Conservation (phyloP, 768 basidiomycete genomes). For the Hygrocybe coccinea region DNA sequence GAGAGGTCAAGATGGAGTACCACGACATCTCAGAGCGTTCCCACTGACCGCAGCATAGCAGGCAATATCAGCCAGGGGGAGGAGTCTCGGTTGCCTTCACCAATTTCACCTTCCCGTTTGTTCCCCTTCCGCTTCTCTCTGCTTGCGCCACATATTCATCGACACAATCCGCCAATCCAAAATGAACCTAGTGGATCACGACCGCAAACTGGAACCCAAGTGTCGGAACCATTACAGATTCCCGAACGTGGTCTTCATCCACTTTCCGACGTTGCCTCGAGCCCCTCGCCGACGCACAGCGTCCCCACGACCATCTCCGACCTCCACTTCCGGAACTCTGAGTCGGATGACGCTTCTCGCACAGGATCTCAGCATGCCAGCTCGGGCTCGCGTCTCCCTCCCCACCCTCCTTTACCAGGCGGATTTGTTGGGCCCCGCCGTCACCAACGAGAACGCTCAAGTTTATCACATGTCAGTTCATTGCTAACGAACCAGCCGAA, state of each 20-base stretch:
- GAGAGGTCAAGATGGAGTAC: constrained; percentile 40
- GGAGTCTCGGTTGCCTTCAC: constrained; percentile 6
- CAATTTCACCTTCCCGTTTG: constrained; percentile 13
- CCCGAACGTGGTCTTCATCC: constrained; percentile 8
- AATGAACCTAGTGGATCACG: background rate
- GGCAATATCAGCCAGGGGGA: constrained; percentile 7
- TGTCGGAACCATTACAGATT: constrained; percentile 7
- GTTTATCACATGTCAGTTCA: background rate
- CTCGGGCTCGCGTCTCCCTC: constrained; percentile 34
- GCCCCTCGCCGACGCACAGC: constrained; percentile 50
- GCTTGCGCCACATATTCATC: constrained; percentile 8
- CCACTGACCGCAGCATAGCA: constrained; percentile 20
- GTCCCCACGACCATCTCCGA: constrained; percentile 54
- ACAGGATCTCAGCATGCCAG: constrained; percentile 29
- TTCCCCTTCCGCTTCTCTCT: constrained; percentile 1
- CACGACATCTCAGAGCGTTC: constrained; percentile 24
- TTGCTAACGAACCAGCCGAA: background rate
- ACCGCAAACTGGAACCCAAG: constrained; percentile 11
- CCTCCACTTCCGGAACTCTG: constrained; percentile 45
- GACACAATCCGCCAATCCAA: constrained; percentile 6
- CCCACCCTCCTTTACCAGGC: constrained; percentile 38
- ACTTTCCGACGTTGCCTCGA: constrained; percentile 26
- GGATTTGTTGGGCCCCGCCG: background rate
- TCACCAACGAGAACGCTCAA: background rate
- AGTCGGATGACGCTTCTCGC: constrained; percentile 26